Evolutionary conservation across 2,329 filamentous ascomycete genomes (phyloP).

Genomic region (Bipolaris gigantea): DNA sequence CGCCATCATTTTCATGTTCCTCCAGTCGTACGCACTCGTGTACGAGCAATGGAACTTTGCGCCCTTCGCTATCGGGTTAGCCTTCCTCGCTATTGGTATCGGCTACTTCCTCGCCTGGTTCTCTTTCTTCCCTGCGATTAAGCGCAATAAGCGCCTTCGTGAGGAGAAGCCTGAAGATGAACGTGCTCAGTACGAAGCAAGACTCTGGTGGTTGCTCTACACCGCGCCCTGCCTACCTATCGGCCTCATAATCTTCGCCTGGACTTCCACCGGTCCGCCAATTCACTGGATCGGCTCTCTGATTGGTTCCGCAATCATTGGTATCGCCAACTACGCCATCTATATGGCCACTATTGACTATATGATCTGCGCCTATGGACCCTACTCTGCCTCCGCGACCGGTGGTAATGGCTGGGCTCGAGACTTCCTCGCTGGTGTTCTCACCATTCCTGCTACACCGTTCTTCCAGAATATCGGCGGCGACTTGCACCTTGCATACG

Average conservation of each 20-base stretch:
- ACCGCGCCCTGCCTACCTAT: slow-evolving; percentile 65
- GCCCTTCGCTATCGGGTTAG: slow-evolving; percentile 59
- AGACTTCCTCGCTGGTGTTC: slow-evolving; percentile 73
- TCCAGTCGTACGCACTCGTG: slow-evolving; percentile 70
- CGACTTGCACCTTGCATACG: slow-evolving; percentile 53
- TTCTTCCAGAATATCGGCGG: slow-evolving; percentile 51
- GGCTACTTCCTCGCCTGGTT: slow-evolving; percentile 68
- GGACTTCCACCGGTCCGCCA: slow-evolving; percentile 66
- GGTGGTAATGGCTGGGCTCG: slow-evolving; percentile 76
- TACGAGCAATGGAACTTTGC: slow-evolving; percentile 69
- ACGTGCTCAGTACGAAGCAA: slow-evolving; percentile 50
- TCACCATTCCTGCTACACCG: slow-evolving; percentile 69
- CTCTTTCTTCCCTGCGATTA: slow-evolving; percentile 59
- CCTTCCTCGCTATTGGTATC: slow-evolving; percentile 61
- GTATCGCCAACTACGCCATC: slow-evolving; percentile 71
- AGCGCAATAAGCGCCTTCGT: slow-evolving; percentile 42
- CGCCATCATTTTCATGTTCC: slow-evolving; percentile 77
- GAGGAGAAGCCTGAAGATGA: slow-evolving; percentile 34
- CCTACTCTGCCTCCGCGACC: slow-evolving; percentile 74
- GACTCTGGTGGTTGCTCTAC: slow-evolving; percentile 68
- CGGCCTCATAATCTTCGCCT: slow-evolving; percentile 72
- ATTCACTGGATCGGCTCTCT: slow-evolving; percentile 71
- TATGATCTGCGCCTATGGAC: slow-evolving; percentile 74
- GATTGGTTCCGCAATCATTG: slow-evolving; percentile 67
- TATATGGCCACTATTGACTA: slow-evolving; percentile 83